phyloP scores from a whole-genome alignment of 2,329 filamentous ascomycete genomes.

The Calonectria fujianensis region DNA sequence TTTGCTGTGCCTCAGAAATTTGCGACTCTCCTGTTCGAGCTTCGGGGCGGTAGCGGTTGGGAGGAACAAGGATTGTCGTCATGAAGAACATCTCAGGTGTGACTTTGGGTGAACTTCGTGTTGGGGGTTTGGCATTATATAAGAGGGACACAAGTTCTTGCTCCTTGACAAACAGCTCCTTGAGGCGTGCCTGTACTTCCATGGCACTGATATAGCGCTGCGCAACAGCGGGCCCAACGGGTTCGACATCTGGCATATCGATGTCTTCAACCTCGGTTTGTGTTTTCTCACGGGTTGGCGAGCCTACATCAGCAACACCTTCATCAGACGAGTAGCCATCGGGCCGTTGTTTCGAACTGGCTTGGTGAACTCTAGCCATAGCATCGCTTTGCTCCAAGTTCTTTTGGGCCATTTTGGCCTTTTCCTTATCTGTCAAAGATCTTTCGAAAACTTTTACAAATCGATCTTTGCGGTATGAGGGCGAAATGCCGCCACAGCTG shows the following conservation, averaged over 20 bases:
- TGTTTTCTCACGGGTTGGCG: conserved; percentile 61
- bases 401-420: conserved; percentile 83
- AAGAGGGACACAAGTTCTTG: conserved; percentile 88
- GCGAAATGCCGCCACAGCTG: conserved; percentile 81
- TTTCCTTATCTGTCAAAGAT: conserved; percentile 83
- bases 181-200: conserved; percentile 87
- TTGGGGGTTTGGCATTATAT: conserved; percentile 83
- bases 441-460: conserved; percentile 97
- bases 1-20: conserved; percentile 92
- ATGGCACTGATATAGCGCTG: conserved; percentile 88
- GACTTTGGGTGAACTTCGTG: conserved; percentile 74
- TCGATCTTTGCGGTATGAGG: conserved; percentile 90
- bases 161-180: conserved; percentile 89
- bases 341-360: conserved; percentile 62
- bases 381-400: conserved; percentile 82
- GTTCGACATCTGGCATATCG: conserved; percentile 59
- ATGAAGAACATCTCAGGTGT: conserved; percentile 96
- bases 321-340: conserved; percentile 76
- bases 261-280: conserved; percentile 66
- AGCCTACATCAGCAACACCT: conserved; percentile 80
- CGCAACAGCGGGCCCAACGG: conserved; percentile 47
- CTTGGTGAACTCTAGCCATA: conserved; percentile 68
- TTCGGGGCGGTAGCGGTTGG: conserved; percentile 93
- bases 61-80: conserved; percentile 88
- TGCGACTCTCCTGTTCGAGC: conserved; percentile 86